Conservation (phyloP, 768 basidiomycete species). For the Leccinum incarnatum region DNA sequence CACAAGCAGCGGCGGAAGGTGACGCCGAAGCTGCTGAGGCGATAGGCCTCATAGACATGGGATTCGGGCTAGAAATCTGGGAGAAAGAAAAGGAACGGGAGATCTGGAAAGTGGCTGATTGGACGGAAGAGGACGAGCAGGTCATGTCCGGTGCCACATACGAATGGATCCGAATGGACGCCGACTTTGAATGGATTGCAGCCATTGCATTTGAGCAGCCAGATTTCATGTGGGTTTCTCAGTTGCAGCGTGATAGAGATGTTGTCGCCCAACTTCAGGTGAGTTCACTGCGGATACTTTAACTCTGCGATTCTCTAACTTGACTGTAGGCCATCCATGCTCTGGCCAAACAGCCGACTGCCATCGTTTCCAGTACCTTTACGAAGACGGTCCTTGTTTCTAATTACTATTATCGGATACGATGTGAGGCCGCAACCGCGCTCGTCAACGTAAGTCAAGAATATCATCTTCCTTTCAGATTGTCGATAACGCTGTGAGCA, state of each 20-base stretch:
- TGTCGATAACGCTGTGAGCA: slow-evolving; percentile 31
- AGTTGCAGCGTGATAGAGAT: slow-evolving; percentile 92
- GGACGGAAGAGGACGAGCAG: slow-evolving; percentile 96
- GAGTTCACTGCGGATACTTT: slow-evolving; percentile 24
- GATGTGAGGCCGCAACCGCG: slow-evolving; percentile 89
- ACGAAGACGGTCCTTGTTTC: slow-evolving; percentile 92
- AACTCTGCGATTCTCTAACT: slow-evolving; percentile 9
- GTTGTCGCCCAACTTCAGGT: slow-evolving; percentile 98
- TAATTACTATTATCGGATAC: slow-evolving; percentile 94
- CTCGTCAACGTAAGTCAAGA: slow-evolving; percentile 42
- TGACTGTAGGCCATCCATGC: slow-evolving; percentile 84
- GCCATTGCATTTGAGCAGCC: slow-evolving; percentile 89
- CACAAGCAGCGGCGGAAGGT: slow-evolving; percentile 89
- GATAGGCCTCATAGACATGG: slow-evolving; percentile 91
- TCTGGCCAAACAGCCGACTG: slow-evolving; percentile 73
- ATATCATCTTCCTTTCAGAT: slow-evolving; percentile 1
- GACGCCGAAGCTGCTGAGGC: slow-evolving; percentile 91
- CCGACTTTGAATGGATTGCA: slow-evolving; percentile 99
- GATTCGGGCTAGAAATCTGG: slow-evolving; percentile 92
- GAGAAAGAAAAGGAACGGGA: slow-evolving; percentile 92
- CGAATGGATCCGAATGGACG: slow-evolving; percentile 99
- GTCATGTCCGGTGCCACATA: slow-evolving; percentile 94
- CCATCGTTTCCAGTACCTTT: slow-evolving; percentile 85
- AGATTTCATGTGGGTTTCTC: slow-evolving; percentile 98
- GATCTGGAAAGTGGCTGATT: slow-evolving; percentile 95